A percentile compares a stretch with the other conserved stretches of the same genome.
phyloP scores from a whole-genome alignment of 257 asterid species.

The Forsythia suspensa region DNA sequence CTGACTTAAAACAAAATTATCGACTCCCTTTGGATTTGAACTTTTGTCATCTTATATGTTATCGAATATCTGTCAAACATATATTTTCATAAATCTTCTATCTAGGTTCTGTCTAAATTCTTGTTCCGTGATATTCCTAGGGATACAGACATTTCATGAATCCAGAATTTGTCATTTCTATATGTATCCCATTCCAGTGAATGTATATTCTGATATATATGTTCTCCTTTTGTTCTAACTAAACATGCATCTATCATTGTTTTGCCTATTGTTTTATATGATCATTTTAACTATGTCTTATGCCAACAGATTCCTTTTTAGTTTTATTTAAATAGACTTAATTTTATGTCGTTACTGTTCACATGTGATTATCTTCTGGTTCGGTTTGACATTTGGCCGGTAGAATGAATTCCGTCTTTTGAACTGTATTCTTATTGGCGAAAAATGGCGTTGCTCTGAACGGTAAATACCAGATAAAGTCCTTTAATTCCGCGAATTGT shows the following conservation, averaged over 20 bases:
- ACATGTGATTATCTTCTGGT: not conserved
- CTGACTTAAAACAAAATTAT: not conserved
- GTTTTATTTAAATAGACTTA: too few species aligned
- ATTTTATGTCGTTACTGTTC: not conserved
- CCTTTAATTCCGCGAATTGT: slow-evolving; percentile 13
- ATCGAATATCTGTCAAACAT: not conserved
- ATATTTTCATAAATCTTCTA: not conserved
- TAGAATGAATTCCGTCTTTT: not conserved
- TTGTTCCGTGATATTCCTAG: not conserved
- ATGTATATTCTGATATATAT: too few species aligned
- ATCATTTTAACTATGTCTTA: not conserved
- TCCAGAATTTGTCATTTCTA: not conserved
- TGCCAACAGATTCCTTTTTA: not conserved
- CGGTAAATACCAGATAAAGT: too few species aligned
- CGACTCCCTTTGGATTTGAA: not conserved
- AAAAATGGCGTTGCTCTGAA: not conserved
- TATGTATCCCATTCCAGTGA: too few species aligned
- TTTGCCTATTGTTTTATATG: not conserved
- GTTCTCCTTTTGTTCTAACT: not conserved
- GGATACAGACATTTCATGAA: not conserved
- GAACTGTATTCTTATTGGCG: not conserved
- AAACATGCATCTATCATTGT: not conserved
- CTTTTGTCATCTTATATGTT: not conserved
- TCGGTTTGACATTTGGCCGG: not conserved
- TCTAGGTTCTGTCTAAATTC: not conserved